Evolutionary conservation across 768 basidiomycete genomes (phyloP), one percentile per base, ranked within the genome.

Genomic region (Lentinula sp.): DNA sequence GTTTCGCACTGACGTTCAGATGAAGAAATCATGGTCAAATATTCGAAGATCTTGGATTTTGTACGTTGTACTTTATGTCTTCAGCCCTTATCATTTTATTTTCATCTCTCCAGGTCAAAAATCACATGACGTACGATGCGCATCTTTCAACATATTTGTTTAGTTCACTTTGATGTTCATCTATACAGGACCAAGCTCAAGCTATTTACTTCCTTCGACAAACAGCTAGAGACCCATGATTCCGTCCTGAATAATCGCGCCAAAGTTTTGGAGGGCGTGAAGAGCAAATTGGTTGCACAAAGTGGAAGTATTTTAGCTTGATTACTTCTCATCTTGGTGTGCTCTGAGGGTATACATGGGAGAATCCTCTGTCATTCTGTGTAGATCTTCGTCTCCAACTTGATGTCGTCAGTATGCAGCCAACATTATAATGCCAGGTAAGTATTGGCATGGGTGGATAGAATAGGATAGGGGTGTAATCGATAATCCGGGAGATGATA

Each of bases 41-140:
- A 79, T 61, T 62, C 63, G 10, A 77, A 77, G 65, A 71, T 84
- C 28, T 67, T 85, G 36, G 81, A 84, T 61, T 77, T 79, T 45
- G 84, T 84, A 62, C 64, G 82, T 77, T 5, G 28, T 18, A 39
- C 32, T 16, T 20, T 54, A 45, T 18, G 48, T 36, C 46, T 49
- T 8, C 18, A 35, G 50, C 55, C 45, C 50, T 39, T 39, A 32
- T 53, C 8, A 16, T 20, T 48, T 12, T 18, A 28, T 32, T 12
- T 33, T 16, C 45, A 23, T 49, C 36, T 10, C n/a, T 37, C 23
- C 62, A 81, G 79, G 75, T 74, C 1, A 85, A 85, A 66, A 72
- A 76, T 18, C 77, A 82, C 59, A 79, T 85, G 76, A 71, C 69
- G 81, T 84, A 51, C 61, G n/a, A n/a, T n/a, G n/a, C n/a, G 77